Percentiles rank a stretch among this genome's conserved stretches.
These are phyloP conservation scores for Yamadazyma endophytica DNA, from an alignment of 805 yeast species.

Conservation along the genomic window DNA sequence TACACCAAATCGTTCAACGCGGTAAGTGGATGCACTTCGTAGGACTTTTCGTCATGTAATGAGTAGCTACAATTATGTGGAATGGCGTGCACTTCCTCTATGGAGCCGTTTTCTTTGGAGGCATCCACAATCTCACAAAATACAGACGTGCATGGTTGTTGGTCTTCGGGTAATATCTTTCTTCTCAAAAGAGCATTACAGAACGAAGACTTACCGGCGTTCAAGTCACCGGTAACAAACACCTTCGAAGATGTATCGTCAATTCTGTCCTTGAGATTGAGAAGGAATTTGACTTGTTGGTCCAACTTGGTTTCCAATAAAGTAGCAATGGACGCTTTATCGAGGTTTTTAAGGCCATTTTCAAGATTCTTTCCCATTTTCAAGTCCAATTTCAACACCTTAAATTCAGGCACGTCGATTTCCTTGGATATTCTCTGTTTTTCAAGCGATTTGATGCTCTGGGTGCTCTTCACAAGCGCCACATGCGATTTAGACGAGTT, in stretches of 20 bases:
- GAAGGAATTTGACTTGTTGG: conserved; percentile 63
- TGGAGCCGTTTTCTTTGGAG: conserved; percentile 56
- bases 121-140: conserved; percentile 94
- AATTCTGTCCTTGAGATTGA: conserved; percentile 72
- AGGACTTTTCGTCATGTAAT: conserved; percentile 60
- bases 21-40: conserved; percentile 47
- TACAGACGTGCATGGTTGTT: conserved; percentile 95
- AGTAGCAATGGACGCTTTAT: conserved; percentile 63
- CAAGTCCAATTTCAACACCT: conserved; percentile 59
- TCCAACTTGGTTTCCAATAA: conserved; percentile 65
- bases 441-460: conserved; percentile 7
- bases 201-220: conserved; percentile 94
- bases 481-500: conserved; percentile 1
- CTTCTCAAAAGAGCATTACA: conserved; percentile 85
- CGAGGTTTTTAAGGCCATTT: conserved; percentile 52
- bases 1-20: conserved; percentile 68
- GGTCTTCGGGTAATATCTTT: conserved; percentile 86
- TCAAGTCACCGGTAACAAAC: conserved; percentile 93
- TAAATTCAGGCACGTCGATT: conserved; percentile 37
- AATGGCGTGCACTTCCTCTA: conserved; percentile 94
- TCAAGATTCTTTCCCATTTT: conserved; percentile 43
- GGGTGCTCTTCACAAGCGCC: conserved; percentile 6
- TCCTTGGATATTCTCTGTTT: conserved; percentile 3
- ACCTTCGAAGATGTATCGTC: conserved; percentile 92
- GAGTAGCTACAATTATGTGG: conserved; percentile 52